These are phyloP conservation scores for Symbiodinium natans DNA, from an alignment of 73 alveolate genomes.

Conservation along the genomic window DNA sequence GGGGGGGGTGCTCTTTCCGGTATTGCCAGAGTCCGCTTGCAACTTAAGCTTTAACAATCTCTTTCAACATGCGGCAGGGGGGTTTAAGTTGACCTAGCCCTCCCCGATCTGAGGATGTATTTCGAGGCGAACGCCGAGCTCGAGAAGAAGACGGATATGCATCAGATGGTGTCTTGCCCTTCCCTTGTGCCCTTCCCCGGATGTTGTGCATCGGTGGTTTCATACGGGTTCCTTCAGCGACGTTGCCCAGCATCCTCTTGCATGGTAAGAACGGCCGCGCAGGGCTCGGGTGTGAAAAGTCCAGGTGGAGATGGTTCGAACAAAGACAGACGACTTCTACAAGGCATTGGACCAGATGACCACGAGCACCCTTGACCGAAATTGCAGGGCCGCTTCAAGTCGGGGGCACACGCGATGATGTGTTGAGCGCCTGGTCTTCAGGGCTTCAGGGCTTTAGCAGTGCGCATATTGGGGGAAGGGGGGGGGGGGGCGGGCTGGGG, in stretches of 20 bases:
- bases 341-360: slow-evolving; percentile 47
- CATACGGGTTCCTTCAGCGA: background rate
- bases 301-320: slow-evolving; percentile 20
- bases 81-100: too few species aligned
- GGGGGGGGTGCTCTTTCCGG: too few species aligned
- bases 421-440: too few species aligned
- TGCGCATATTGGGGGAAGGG: too few species aligned
- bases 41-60: too few species aligned
- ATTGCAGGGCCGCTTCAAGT: slow-evolving; percentile 1
- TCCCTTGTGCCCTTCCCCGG: background rate
- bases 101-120: background rate
- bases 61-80: too few species aligned
- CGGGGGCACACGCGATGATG: background rate
- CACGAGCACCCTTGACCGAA: background rate
- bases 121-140: background rate
- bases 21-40: too few species aligned
- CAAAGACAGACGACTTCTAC: slow-evolving; percentile 33
- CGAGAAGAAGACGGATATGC: background rate
- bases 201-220: background rate
- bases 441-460: background rate
- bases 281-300: background rate
- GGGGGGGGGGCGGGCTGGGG: too few species aligned
- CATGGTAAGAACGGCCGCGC: too few species aligned
- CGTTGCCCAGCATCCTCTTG: background rate
- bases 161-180: background rate